Conservation (phyloP, 2,329 filamentous ascomycete species). For the Orbilia blumenaviensis region DNA sequence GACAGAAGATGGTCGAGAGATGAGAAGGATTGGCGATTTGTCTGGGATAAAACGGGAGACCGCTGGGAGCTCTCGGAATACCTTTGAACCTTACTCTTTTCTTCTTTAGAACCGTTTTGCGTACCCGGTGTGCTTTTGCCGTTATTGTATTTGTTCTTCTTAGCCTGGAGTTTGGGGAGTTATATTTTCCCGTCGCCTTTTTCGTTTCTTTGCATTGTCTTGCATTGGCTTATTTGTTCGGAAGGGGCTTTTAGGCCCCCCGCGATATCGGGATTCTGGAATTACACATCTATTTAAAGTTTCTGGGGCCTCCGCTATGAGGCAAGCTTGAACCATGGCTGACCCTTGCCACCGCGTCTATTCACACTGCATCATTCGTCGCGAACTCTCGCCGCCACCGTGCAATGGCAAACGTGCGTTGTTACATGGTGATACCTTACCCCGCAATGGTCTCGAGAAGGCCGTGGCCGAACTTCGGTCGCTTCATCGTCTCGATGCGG, state of each 20-base stretch:
- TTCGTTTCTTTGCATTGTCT: neutral
- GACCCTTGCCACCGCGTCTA: neutral
- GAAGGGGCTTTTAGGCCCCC: neutral
- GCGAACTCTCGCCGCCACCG: neutral
- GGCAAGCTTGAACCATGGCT: neutral
- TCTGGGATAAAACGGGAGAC: constrained; percentile 16
- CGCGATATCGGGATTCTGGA: neutral
- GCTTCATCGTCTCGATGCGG: neutral
- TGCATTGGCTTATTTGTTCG: neutral
- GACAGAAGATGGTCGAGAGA: constrained; percentile 3
- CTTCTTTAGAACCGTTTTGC: too few species aligned
- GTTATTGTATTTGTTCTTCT: neutral
- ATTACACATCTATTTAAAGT: neutral
- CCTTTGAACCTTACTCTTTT: too few species aligned
- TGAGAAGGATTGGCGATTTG: constrained; percentile 11
- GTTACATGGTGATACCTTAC: constrained; percentile 5
- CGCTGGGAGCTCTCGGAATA: constrained; percentile 13
- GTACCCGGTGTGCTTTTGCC: too few species aligned
- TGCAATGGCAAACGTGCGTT: constrained; percentile 3
- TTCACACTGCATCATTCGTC: neutral
- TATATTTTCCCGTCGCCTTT: too few species aligned
- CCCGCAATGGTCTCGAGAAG: constrained; percentile 8
- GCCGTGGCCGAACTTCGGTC: neutral
- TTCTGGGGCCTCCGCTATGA: neutral
- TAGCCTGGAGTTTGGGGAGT: too few species aligned